A percentile compares a stretch with the other conserved stretches of the same genome.
These are phyloP conservation scores for Vachellia pachyceras DNA, from an alignment of 306 rosid genomes.

Conservation along the genomic window DNA sequence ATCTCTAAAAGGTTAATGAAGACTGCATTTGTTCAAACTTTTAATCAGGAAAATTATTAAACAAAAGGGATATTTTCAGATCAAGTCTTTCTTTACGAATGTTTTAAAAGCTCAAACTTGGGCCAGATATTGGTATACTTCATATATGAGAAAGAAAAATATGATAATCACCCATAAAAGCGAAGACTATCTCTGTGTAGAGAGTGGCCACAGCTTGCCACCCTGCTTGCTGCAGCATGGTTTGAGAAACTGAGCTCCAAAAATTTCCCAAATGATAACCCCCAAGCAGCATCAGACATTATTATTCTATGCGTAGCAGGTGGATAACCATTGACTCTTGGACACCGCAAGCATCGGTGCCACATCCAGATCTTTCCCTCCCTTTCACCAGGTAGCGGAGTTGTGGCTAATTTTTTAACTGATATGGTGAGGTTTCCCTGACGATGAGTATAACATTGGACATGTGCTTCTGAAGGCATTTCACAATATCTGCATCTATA, in stretches of 20 bases:
- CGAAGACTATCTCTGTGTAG: conserved; percentile 98
- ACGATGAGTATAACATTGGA: conserved; percentile 91
- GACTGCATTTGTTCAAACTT: conserved; percentile 24
- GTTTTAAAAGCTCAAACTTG: neutral
- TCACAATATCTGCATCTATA: conserved; percentile 82
- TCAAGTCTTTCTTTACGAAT: neutral
- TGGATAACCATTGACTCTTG: conserved; percentile 87
- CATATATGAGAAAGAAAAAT: conserved; percentile 15
- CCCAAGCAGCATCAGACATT: conserved; percentile 99
- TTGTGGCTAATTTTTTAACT: conserved; percentile 76
- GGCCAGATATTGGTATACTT: conserved; percentile 35
- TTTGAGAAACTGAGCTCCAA: conserved; percentile 99
- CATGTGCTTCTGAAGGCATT: conserved; percentile 98
- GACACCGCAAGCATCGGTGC: conserved; percentile 98
- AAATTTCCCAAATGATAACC: conserved; percentile 96
- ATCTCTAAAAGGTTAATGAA: conserved; percentile 35
- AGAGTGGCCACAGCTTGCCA: conserved; percentile 99
- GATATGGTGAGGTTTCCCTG: conserved; percentile 98
- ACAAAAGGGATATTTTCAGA: neutral
- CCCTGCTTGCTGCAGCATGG: conserved; percentile 99
- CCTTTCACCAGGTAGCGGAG: conserved; percentile 85
- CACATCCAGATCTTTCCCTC: conserved; percentile 99
- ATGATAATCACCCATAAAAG: conserved; percentile 78
- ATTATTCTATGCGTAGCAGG: conserved; percentile 90
- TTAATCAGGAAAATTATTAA: conserved; percentile 28